Base-by-base conservation (phyloP, 2,329 filamentous ascomycete genomes). In the Allantophomopsis cytisporea region DNA sequence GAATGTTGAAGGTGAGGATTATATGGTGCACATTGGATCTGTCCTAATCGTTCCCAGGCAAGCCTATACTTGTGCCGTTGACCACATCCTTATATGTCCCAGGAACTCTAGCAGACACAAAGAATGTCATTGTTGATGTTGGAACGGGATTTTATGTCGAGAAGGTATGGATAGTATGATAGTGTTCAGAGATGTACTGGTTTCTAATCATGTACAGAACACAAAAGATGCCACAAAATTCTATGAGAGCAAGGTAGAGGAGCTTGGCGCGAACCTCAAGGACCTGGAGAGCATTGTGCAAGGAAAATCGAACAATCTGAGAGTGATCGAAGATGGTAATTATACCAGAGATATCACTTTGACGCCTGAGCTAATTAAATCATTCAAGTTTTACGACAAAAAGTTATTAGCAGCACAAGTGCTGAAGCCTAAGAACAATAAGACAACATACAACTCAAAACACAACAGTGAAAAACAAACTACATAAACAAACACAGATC, bases 41-140 rank as follows among this genome's bases (percentile, higher is more conserved):
- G 4, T n/a, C 23, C 17, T n/a, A 47, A 15, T 30, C 16, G 10
- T 35, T 17, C 21, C 36, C 28, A 58, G 55, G 49, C 61, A 73
- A 71, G 51, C 62, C 66, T 7, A 81, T 96, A 36, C 73, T 98
- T 15, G 86, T 98, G n/a, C 91, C 93, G 0, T 64, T 98, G 45
- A 98, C 91, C 11, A 91, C 84, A 52, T 95, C 88, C 1, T 72
- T 98, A 21, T 98, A 98, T 61, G 89, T 98, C 13, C 82, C 83
- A 18, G 93, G 89, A 23, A 79, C 73, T 31, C 68, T 96, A 32
- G 71, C 82, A 35, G 75, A 80, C 58, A 71, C 80, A 2, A 73
- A 84, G 41, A 79, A 77, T 44, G 86, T 94, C 6, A 69, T 96
- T 42, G 86, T 96, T 32, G 89, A 96, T 59, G 77, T 95, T 15